Percentiles rank a stretch among this genome's conserved stretches.
These are phyloP conservation scores for Coniella lustricola DNA, from an alignment of 2,329 filamentous ascomycete genomes.

Conservation along the genomic window DNA sequence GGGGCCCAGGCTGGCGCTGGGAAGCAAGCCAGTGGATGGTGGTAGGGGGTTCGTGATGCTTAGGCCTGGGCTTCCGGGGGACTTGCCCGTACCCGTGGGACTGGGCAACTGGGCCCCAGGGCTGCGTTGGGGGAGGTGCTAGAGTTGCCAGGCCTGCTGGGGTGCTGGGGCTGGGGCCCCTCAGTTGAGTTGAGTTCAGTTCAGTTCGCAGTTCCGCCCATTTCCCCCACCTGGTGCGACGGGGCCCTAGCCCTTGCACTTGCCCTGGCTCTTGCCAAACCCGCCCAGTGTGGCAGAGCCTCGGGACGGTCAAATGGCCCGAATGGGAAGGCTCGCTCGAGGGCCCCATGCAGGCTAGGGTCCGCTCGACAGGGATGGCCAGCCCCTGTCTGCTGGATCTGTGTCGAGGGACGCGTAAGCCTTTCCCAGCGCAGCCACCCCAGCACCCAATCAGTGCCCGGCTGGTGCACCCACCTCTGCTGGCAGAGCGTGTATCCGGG, in stretches of 20 bases:
- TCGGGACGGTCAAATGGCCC: slow-evolving; percentile 1
- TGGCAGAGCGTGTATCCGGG: neutral
- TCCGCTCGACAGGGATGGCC: neutral
- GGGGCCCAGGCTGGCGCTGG: neutral
- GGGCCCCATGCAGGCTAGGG: neutral
- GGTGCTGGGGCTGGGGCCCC: too few species aligned
- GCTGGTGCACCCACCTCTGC: neutral
- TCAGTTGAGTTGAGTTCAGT: too few species aligned
- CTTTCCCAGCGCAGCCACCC: neutral
- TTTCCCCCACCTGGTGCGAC: neutral
- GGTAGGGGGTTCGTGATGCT: neutral
- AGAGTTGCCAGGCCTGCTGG: too few species aligned
- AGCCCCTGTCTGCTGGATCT: neutral
- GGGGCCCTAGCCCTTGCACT: neutral
- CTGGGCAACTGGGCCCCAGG: neutral
- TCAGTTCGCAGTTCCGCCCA: neutral
- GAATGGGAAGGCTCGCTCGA: slow-evolving; percentile 3
- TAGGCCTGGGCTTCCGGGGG: neutral
- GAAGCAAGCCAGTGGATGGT: too few species aligned
- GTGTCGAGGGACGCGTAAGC: slow-evolving; percentile 8
- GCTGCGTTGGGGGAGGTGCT: too few species aligned
- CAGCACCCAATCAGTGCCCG: neutral
- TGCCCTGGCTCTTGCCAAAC: too few species aligned
- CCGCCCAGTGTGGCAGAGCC: neutral
- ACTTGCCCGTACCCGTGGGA: neutral